Evolutionary conservation across 106 monocot species (phyloP).

Genomic region (Agapanthus africanus): DNA sequence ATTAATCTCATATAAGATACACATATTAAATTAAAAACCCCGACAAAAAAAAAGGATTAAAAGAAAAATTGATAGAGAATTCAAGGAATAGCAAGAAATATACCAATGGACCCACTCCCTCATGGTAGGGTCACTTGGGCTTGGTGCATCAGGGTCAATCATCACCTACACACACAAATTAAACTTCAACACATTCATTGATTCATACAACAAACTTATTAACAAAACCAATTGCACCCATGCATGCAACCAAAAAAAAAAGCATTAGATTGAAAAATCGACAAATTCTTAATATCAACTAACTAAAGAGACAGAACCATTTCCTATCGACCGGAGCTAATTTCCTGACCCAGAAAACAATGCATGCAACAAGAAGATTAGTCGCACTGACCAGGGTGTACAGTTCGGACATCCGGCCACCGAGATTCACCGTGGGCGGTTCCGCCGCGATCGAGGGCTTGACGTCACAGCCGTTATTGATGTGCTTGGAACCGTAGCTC

Average conservation of each 20-base stretch:
- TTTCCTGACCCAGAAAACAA: too few relatives aligned
- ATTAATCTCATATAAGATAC: background rate
- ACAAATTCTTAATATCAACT: too few relatives aligned
- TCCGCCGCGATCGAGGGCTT: conserved; percentile 46
- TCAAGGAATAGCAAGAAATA: too few relatives aligned
- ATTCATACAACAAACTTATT: too few relatives aligned
- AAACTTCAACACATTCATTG: too few relatives aligned
- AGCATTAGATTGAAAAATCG: too few relatives aligned
- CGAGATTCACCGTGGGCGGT: conserved; percentile 42
- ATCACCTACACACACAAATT: conserved; percentile 36
- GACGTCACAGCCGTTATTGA: conserved; percentile 62
- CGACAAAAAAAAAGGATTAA: background rate
- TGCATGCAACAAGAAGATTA: background rate
- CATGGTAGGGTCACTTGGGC: conserved; percentile 81
- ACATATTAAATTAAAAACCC: too few relatives aligned
- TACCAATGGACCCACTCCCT: conserved; percentile 84
- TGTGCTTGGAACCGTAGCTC: conserved; percentile 39
- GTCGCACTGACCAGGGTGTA: conserved; percentile 45
- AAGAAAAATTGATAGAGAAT: background rate
- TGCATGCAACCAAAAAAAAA: too few relatives aligned
- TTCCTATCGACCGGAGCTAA: too few relatives aligned
- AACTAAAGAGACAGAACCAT: too few relatives aligned
- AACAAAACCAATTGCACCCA: too few relatives aligned
- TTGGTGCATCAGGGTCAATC: conserved; percentile 93
- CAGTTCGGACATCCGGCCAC: conserved; percentile 27